These are phyloP conservation scores for Sphagnum contortum DNA, from an alignment of 225 moss, liverwort and hornwort genomes.

Conservation along the genomic window DNA sequence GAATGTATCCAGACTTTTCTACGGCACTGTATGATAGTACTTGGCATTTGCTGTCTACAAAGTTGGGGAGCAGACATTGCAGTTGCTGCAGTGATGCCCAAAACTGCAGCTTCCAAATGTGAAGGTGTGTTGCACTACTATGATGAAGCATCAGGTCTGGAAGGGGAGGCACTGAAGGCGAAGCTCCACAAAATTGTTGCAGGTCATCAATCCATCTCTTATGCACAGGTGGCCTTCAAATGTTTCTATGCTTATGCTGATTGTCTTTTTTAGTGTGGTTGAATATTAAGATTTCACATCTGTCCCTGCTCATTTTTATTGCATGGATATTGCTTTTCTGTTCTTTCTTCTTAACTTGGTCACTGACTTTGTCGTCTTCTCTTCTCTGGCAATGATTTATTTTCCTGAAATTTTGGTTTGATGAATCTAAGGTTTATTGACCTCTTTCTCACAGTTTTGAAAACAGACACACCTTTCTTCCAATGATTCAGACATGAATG, in stretches of 20 bases:
- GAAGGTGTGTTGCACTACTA: slow-evolving; percentile 34
- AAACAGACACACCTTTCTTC: background rate
- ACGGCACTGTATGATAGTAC: no score
- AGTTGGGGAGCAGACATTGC: no score
- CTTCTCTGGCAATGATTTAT: background rate
- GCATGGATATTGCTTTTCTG: background rate
- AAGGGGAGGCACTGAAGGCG: slow-evolving; percentile 40
- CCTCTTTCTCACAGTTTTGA: background rate
- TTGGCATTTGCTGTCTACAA: no score
- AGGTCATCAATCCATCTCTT: slow-evolving; percentile 52
- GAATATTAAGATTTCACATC: no score
- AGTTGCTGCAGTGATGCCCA: no score
- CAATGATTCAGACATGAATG: background rate
- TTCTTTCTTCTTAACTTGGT: background rate
- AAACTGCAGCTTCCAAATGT: slow-evolving; percentile 13
- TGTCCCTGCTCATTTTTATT: no score
- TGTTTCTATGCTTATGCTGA: slow-evolving; percentile 3
- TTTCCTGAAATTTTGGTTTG: background rate
- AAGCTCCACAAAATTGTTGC: slow-evolving; percentile 60
- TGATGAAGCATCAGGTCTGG: slow-evolving; percentile 31
- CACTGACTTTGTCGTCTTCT: background rate
- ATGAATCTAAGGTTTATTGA: background rate
- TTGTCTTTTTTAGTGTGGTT: background rate
- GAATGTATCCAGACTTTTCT: no score
- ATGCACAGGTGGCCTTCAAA: slow-evolving; percentile 31